Base-by-base conservation (phyloP, 805 yeast genomes). In the Kazachstania martiniae region DNA sequence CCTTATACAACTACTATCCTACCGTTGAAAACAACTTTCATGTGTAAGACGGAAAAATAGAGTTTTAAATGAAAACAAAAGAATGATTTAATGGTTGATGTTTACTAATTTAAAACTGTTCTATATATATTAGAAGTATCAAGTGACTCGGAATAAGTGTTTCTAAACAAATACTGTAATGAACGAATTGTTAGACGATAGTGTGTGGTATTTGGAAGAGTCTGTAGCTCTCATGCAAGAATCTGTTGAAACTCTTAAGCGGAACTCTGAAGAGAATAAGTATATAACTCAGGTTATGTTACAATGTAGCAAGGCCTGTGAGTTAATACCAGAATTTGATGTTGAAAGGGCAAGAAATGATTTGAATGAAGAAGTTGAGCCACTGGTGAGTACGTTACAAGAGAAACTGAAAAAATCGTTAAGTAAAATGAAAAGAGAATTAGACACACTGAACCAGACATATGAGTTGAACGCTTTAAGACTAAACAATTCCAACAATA, bases 271-370 rank as follows among this genome's bases (percentile, higher is more conserved):
- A 22, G 36, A 44, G 10, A 50, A 48, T 28, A 43, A 39, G 16
- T 38, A 42, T 21, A 33, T 54, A 19, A 44, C 53, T 0, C 37
- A 35, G 13, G 45, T 41, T 8, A 38, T 51, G 43, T 34, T 55
- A 10, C 45, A 48, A 34, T 43, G 48, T 2, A 44, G 41, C 22
- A 44, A 54, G 29, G 51, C 46, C 6, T 52, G 48, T 29, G 51
- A 47, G 30, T 38, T 56, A 21, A 44, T 53, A 10, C 47, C 59
- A 10, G 59, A 53, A 19, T 56, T 51, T 33, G 61, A 56, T 28
- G 51, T 56, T 18, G 55, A 53, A 29, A 36, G 50, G 24, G 58
- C 61, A 2, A 48, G 49, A 23, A 39, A 52, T 12, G 58, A 53
- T 28, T 37, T 52, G 14, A 49, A 46, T 27, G 58, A 54, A 27